Conservation (phyloP, 2,329 filamentous ascomycete species). For the Penicillium italicum region DNA sequence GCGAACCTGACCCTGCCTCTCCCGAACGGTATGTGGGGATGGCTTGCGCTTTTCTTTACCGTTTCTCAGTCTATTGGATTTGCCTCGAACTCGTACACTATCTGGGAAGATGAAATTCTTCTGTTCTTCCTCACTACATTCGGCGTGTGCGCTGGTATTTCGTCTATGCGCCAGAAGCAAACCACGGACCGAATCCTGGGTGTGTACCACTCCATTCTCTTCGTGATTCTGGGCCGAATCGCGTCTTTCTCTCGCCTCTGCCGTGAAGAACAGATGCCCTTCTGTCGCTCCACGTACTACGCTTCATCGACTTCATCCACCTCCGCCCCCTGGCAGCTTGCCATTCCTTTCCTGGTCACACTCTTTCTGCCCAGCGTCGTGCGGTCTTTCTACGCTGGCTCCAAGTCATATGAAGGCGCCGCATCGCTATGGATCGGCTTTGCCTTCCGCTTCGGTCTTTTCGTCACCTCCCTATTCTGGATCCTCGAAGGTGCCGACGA, state of each 20-base stretch:
- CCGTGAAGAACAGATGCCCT: constrained; percentile 97
- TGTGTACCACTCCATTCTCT: constrained; percentile 79
- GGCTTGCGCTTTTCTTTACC: constrained; percentile 75
- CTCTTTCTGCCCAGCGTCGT: constrained; percentile 72
- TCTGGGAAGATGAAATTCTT: constrained; percentile 96
- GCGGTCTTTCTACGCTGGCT: constrained; percentile 75
- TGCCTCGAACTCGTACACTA: constrained; percentile 95
- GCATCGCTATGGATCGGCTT: constrained; percentile 80
- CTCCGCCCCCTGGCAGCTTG: constrained; percentile 83
- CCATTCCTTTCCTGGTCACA: constrained; percentile 72
- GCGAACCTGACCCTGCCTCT: constrained; percentile 50
- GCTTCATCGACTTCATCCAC: constrained; percentile 87
- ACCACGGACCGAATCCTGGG: constrained; percentile 68
- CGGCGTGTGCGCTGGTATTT: constrained; percentile 68
- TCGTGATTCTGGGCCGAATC: constrained; percentile 72
- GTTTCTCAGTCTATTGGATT: constrained; percentile 89
- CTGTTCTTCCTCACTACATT: constrained; percentile 90
- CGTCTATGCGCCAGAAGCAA: constrained; percentile 69
- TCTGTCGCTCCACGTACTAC: constrained; percentile 93
- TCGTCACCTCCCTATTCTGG: constrained; percentile 81
- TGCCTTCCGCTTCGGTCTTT: constrained; percentile 70
- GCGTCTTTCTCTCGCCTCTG: constrained; percentile 89
- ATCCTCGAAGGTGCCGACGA: constrained; percentile 77
- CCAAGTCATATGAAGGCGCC: constrained; percentile 81
- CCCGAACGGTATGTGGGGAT: constrained; percentile 82